Conservation (phyloP, 1,284 basidiomycete species). For the Ceratobasidium theobromae region DNA sequence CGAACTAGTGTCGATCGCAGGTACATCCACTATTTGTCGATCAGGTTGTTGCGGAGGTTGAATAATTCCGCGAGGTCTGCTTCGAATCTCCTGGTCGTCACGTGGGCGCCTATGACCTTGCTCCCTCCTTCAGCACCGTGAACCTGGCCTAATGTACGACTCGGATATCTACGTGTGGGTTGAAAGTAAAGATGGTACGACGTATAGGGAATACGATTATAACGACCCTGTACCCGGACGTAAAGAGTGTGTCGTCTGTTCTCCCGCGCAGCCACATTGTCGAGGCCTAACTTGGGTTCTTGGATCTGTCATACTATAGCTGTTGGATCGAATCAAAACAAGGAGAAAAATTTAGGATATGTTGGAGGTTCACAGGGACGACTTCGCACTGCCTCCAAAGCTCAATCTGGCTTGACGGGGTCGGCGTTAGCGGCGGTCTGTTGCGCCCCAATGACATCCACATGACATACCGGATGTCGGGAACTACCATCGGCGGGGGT, state of each 20-base stretch:
- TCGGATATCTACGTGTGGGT: neutral
- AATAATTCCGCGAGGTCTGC: no score
- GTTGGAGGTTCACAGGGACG: neutral
- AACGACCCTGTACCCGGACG: neutral
- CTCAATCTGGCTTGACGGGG: neutral
- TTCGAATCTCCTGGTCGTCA: neutral
- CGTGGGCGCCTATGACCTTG: neutral
- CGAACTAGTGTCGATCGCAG: no score
- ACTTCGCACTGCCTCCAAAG: neutral
- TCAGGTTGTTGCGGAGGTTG: no score
- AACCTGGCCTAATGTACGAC: neutral
- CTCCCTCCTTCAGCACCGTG: neutral
- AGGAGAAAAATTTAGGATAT: neutral
- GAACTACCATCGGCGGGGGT: neutral
- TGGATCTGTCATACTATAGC: neutral
- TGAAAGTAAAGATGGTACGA: neutral
- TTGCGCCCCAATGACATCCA: neutral
- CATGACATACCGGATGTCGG: conserved; percentile 13
- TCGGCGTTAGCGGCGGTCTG: neutral
- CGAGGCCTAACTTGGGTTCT: neutral
- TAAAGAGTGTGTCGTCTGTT: neutral
- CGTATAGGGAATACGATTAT: neutral
- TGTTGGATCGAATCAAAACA: conserved; percentile 6
- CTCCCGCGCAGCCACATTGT: neutral
- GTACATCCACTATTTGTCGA: no score